Evolutionary conservation across 2,329 filamentous ascomycete species (phyloP).

Genomic region (Orbilia javanica): DNA sequence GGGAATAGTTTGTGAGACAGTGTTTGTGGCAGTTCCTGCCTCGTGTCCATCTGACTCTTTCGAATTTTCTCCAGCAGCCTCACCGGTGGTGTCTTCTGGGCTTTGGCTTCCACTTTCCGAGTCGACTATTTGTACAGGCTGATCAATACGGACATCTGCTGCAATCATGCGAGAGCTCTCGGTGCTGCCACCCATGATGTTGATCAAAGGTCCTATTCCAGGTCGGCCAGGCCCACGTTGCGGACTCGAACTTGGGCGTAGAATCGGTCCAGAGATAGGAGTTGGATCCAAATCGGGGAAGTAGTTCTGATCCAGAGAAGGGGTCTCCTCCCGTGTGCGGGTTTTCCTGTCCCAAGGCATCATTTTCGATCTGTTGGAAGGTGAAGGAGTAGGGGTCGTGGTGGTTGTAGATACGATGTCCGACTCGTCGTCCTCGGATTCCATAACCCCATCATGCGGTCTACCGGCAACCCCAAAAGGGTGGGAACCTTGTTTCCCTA

Average conservation of each 20-base stretch:
- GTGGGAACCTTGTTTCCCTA: constrained; percentile 42
- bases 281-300: neutral
- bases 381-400: constrained; percentile 9
- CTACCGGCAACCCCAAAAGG: constrained; percentile 36
- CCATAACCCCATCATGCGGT: constrained; percentile 57
- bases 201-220: constrained; percentile 20
- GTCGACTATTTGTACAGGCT: constrained; percentile 15
- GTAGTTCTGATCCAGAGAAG: neutral
- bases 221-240: neutral
- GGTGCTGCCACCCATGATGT: constrained; percentile 1
- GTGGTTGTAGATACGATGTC: constrained; percentile 44
- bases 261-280: constrained; percentile 8
- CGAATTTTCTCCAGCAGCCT: neutral
- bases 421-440: constrained; percentile 54
- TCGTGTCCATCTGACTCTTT: constrained; percentile 4
- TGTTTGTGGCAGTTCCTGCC: constrained; percentile 10
- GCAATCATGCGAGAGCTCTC: neutral
- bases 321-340: constrained; percentile 15
- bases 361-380: constrained; percentile 30
- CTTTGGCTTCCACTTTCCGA: constrained; percentile 11
- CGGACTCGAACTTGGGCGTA: constrained; percentile 11
- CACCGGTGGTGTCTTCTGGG: constrained; percentile 16
- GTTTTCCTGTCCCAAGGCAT: constrained; percentile 24
- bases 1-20: constrained; percentile 17
- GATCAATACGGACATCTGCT: neutral